Base-by-base conservation (phyloP, 345 rosid species). In the Bruguiera gymnorhiza region DNA sequence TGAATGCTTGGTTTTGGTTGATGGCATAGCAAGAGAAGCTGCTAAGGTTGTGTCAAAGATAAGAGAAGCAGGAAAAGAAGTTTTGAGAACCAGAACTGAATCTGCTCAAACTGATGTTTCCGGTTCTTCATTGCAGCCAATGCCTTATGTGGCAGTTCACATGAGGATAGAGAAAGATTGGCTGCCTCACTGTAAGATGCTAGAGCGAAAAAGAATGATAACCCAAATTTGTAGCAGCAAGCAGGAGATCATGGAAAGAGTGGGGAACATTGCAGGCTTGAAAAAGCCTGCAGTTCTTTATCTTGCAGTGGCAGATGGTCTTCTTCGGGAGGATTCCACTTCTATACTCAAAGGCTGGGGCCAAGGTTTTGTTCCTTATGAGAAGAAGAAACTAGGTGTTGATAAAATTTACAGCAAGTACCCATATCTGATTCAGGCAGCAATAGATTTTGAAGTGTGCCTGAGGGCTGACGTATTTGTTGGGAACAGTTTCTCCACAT, bases 101-200 rank as follows among this genome's bases (percentile, higher is more conserved):
- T 46, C 75, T 32, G 48, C 21, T 9, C 66, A 59, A 50, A 67
- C 55, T 24, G 63, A 6, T 52, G 43, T 4, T 1, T 63, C 69
- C 46, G 65, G 55, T 29, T 66, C 70, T 46, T 48, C 18, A 0
- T 23, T 0, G 66, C 46, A 53, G 9, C 61, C 66, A 0, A 48
- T 77, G 34, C 88, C 92, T 60, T 92, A 86, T 43, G 76, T 92
- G 9, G 98, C 99, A 1, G 97, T 95, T 72, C 98, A 95, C 75
- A 90, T 92, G 99, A 90, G 99, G 78, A 83, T 95, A 66, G 98
- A 95, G 85, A 88, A 85, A 70, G 99, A 95, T 67, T 95, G 99
- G 99, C 87, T 92, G 97, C 90, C 92, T 62, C 99, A 95, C 63
- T 95, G 99, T 70, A 95, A 89, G 84, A 95, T 92, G 56, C 73